These are phyloP conservation scores for Onygenales sp. DNA, from an alignment of 2,329 filamentous ascomycete species.

Conservation along the genomic window DNA sequence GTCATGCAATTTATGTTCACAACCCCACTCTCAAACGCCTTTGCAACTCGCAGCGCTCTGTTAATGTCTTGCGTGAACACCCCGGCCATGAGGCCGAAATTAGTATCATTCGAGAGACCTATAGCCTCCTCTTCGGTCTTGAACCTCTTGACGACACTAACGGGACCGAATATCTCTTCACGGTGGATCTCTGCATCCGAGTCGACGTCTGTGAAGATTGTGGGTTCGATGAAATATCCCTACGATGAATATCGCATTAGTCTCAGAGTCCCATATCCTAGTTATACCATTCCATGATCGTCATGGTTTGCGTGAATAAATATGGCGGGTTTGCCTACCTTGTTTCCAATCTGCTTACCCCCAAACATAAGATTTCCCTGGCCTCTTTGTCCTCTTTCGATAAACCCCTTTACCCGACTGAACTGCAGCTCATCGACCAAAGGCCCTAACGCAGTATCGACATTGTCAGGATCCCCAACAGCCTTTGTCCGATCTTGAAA, in stretches of 20 bases:
- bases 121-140: constrained; percentile 27
- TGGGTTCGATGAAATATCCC: constrained; percentile 27
- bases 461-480: constrained; percentile 73
- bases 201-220: constrained; percentile 33
- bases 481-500: constrained; percentile 38
- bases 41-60: constrained; percentile 28
- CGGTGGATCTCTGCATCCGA: constrained; percentile 26
- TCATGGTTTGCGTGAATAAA: too few species aligned
- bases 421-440: constrained; percentile 80
- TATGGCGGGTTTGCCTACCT: not conserved
- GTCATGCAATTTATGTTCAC: constrained; percentile 21
- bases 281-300: too few species aligned
- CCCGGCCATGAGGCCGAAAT: constrained; percentile 30
- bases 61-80: constrained; percentile 31
- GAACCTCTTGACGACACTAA: constrained; percentile 18
- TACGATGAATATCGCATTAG: not conserved
- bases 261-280: too few species aligned
- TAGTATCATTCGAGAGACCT: constrained; percentile 28
- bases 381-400: constrained; percentile 58
- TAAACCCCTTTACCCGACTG: constrained; percentile 76
- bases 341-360: constrained; percentile 10
- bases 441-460: constrained; percentile 77
- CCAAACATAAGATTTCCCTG: constrained; percentile 20
- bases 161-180: constrained; percentile 35
- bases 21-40: constrained; percentile 16